Percentiles rank a stretch among this genome's conserved stretches.
Evolutionary conservation across 192 early-diverging fungal genomes (phyloP).

Genomic region (Chytriomyces sp.): DNA sequence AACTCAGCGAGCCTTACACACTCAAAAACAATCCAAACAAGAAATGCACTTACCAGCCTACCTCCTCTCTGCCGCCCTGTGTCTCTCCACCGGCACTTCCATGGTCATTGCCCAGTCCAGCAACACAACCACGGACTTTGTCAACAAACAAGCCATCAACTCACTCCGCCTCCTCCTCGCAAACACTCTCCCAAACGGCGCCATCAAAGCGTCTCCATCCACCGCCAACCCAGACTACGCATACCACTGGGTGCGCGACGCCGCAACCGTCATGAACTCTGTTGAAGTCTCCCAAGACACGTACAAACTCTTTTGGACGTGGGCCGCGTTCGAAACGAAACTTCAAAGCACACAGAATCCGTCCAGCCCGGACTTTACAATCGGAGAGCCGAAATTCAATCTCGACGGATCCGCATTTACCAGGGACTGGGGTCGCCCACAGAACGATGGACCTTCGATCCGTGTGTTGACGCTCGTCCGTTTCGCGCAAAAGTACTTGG

Average conservation of each 20-base stretch:
- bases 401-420: slow-evolving; percentile 62
- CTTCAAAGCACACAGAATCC: slow-evolving; percentile 26
- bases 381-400: slow-evolving; percentile 72
- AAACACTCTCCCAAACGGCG: slow-evolving; percentile 33
- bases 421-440: slow-evolving; percentile 65
- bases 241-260: slow-evolving; percentile 68
- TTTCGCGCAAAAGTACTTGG: slow-evolving; percentile 30
- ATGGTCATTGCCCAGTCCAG: no score
- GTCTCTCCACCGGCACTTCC: no score
- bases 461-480: slow-evolving; percentile 38
- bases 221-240: slow-evolving; percentile 66
- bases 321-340: slow-evolving; percentile 38
- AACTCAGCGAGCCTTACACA: no score
- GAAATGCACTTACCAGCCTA: no score
- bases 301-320: slow-evolving; percentile 43
- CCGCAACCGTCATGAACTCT: slow-evolving; percentile 59
- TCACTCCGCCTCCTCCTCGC: slow-evolving; percentile 6
- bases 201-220: slow-evolving; percentile 30
- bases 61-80: no score
- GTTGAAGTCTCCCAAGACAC: slow-evolving; percentile 34
- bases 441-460: slow-evolving; percentile 74
- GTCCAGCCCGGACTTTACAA: slow-evolving; percentile 11
- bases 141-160: background rate
- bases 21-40: no score
- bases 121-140: no score